Base-by-base conservation (phyloP, 1,284 basidiomycete genomes). In the Austroboletus niveus region DNA sequence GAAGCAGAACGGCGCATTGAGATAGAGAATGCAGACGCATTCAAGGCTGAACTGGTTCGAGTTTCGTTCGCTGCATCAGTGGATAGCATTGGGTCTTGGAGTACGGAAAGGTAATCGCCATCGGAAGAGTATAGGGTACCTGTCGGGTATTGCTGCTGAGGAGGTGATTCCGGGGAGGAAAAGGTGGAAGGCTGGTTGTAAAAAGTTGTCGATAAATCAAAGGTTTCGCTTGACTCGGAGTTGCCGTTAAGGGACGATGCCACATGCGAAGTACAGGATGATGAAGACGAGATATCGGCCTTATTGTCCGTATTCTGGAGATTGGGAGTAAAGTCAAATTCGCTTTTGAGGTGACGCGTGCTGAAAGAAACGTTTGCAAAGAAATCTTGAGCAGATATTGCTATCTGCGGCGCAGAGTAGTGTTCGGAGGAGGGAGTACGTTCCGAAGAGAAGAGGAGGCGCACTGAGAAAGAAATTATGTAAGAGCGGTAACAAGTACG, bases 361-460 rank as follows among this genome's bases (percentile, higher is more conserved):
- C 47, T 36, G 15, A 45, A 42, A 34, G 64, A 46, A 46, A 42
- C 36, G 15, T 53, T 51, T 24, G 48, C 8, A 10, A 45, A 49
- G 41, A 29, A 45, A 39, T 61, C 62, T 45, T 59, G 51, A 32
- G 62, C 44, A 42, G 52, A 30, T 27, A 43, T 30, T 30, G 47
- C 40, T 14, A n/a, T 17, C 32, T 57, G 57, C 8, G 45, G 36
- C 39, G 12, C 36, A 20, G 53, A 42, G 39, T 14, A 49, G 43
- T 47, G 51, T 8, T 60, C 65, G 4, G 40, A 39, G 4, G 40
- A 39, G 38, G 58, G 38, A 52, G 51, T 48, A 12, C 30, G 31
- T 36, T 70, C 68, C 6, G 60, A 67, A 46, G 29, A 30, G 29
- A 70, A 66, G 39, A 70, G 54, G 17, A 35, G 46, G 7, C 43